phyloP scores from a whole-genome alignment of 1,284 basidiomycete species.

The Coniferiporia sulphurascens region DNA sequence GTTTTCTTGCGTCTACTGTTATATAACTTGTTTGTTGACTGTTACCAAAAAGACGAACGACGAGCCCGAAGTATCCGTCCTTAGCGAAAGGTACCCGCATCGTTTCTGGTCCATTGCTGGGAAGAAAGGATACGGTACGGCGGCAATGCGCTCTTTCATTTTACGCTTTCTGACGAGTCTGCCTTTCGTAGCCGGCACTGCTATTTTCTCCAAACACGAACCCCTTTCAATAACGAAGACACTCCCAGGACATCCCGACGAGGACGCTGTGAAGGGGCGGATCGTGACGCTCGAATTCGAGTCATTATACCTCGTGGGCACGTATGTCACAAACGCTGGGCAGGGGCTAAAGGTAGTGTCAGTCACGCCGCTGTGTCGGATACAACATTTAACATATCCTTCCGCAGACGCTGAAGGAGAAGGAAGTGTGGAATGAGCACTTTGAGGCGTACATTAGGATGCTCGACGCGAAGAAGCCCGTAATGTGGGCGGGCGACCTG shows the following conservation, averaged over 20 bases:
- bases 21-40: neutral
- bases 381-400: conserved; percentile 1
- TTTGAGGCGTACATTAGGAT: conserved; percentile 69
- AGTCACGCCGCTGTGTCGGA: neutral
- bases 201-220: conserved; percentile 74
- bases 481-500: conserved; percentile 87
- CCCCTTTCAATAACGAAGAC: conserved; percentile 63
- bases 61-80: conserved; percentile 50
- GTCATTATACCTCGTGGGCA: conserved; percentile 68
- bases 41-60: conserved; percentile 52
- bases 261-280: conserved; percentile 61
- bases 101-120: conserved; percentile 70
- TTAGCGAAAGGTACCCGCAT: conserved; percentile 59
- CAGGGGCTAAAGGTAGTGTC: conserved; percentile 63
- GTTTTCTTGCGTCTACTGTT: neutral
- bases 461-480: conserved; percentile 73
- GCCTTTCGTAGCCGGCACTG: conserved; percentile 65
- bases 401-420: conserved; percentile 60
- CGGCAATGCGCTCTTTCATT: neutral
- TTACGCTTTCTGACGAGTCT: conserved; percentile 3
- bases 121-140: conserved; percentile 72
- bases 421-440: conserved; percentile 73
- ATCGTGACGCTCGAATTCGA: conserved; percentile 80
- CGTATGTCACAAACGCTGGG: conserved; percentile 89
- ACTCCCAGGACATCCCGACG: conserved; percentile 69